Evolutionary conservation across 306 rosid genomes (phyloP), one percentile per base, ranked within the genome.

Genomic region (Macrotyloma uniflorum): DNA sequence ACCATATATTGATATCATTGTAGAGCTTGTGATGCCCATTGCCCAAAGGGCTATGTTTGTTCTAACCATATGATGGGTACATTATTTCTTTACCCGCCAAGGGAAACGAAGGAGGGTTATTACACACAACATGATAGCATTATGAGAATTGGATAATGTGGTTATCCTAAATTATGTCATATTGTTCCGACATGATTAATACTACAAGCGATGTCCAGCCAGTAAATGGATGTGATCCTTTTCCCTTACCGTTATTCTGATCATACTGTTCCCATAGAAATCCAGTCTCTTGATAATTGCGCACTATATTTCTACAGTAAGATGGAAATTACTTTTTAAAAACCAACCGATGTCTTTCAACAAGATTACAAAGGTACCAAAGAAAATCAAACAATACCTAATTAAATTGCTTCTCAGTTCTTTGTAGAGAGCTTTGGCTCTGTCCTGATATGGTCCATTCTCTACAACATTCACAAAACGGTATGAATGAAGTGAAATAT

Each of bases 201-300:
- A 92, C 79, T 61, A 93, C 89, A 18, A 95, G 93, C 19, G 99
- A 87, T 26, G 98, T 93, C 99, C 99, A 95, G 55, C 99, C 99
- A 1, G 95, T 93, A 72, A 95, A 95, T 18, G 85, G 90, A 15
- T 90, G 98, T 4, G 95, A 72, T 18, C 99, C 99, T 78, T 95
- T 91, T 73, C 99, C 99, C 58, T 87, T 84, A 3, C 99, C 99
- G 6, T 85, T 89, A 76, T 50, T 61, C 82, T 93, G 98, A 61
- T 95, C 97, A 26, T 85, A 95, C 69, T 95, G 98, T 82, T 95
- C 99, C 98, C 98, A 93, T 45, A 95, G 63, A 73, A 68, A 95
- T 68, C 99, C 98, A 28, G 83, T 91, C 77, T 83, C 75, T 49
- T 83, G 72, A 76, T 89, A 91, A 70, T 91, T 95, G 64, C 76